Evolutionary conservation across 1,284 basidiomycete species (phyloP).

Genomic region (Wallemia hederae): DNA sequence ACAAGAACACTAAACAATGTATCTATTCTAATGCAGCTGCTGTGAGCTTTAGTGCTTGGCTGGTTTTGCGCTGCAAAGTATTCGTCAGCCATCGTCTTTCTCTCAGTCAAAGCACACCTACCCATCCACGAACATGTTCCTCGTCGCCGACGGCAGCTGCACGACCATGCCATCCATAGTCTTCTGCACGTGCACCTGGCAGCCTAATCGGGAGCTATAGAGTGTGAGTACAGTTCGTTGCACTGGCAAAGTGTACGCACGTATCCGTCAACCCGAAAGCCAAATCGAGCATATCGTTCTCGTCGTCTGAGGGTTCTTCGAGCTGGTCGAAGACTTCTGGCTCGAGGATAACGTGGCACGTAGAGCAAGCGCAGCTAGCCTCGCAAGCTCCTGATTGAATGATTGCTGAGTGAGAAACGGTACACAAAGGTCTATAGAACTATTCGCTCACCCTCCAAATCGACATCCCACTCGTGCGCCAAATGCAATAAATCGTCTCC

Average conservation of each 20-base stretch:
- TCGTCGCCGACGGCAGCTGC: constrained; percentile 65
- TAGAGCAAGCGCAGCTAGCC: constrained; percentile 86
- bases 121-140: constrained; percentile 94
- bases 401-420: background rate
- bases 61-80: background rate
- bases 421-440: background rate
- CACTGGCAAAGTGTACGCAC: constrained; percentile 19
- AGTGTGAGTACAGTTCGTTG: background rate
- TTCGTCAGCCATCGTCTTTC: no score
- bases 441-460: constrained; percentile 55
- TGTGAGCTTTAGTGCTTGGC: background rate
- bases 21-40: background rate
- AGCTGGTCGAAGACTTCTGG: constrained; percentile 55
- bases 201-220: constrained; percentile 26
- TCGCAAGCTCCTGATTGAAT: constrained; percentile 54
- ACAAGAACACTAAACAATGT: background rate
- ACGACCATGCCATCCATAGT: constrained; percentile 63
- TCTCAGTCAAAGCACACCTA: constrained; percentile 11
- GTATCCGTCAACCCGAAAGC: constrained; percentile 92
- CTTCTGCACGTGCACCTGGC: constrained; percentile 53
- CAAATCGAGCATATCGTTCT: constrained; percentile 95
- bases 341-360: constrained; percentile 77
- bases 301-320: constrained; percentile 81
- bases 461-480: constrained; percentile 86
- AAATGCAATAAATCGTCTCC: constrained; percentile 74